A percentile compares a stretch with the other conserved stretches of the same genome.
Conservation (phyloP, 306 rosid genomes). For the Mucuna pruriens region DNA sequence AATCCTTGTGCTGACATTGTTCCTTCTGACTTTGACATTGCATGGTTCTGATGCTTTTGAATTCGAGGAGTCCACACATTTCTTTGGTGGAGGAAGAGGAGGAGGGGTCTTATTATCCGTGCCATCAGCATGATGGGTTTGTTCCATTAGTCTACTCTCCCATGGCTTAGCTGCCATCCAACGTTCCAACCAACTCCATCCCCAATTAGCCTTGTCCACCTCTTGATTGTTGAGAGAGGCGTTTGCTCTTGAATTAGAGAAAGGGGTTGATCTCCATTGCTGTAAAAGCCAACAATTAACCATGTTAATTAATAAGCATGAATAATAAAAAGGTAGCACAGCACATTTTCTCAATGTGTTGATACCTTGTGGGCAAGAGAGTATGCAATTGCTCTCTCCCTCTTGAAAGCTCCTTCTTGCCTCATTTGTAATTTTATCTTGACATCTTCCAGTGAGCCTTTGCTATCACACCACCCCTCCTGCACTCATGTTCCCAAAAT, state of each 20-base stretch:
- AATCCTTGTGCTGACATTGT: slow-evolving; percentile 82
- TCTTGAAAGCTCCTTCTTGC: slow-evolving; percentile 85
- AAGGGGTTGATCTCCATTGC: slow-evolving; percentile 76
- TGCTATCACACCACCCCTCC: slow-evolving; percentile 96
- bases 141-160: slow-evolving; percentile 88
- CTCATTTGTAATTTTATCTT: slow-evolving; percentile 77
- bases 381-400: slow-evolving; percentile 91
- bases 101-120: slow-evolving; percentile 56
- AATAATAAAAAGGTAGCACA: background rate
- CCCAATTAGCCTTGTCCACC: slow-evolving; percentile 70
- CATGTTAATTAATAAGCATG: background rate
- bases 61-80: slow-evolving; percentile 45
- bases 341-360: background rate
- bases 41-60: slow-evolving; percentile 42
- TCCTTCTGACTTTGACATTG: slow-evolving; percentile 67
- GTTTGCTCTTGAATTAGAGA: slow-evolving; percentile 47
- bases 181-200: slow-evolving; percentile 96
- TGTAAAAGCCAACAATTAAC: slow-evolving; percentile 31
- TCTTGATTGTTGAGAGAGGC: slow-evolving; percentile 51
- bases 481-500: slow-evolving; percentile 37
- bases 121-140: slow-evolving; percentile 51
- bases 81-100: slow-evolving; percentile 62
- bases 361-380: slow-evolving; percentile 85
- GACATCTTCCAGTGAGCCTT: slow-evolving; percentile 70
- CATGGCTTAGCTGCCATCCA: slow-evolving; percentile 99